Evolutionary conservation across 2,329 filamentous ascomycete species (phyloP), one percentile per base, ranked within the genome.

Genomic region (Fusarium palustre): DNA sequence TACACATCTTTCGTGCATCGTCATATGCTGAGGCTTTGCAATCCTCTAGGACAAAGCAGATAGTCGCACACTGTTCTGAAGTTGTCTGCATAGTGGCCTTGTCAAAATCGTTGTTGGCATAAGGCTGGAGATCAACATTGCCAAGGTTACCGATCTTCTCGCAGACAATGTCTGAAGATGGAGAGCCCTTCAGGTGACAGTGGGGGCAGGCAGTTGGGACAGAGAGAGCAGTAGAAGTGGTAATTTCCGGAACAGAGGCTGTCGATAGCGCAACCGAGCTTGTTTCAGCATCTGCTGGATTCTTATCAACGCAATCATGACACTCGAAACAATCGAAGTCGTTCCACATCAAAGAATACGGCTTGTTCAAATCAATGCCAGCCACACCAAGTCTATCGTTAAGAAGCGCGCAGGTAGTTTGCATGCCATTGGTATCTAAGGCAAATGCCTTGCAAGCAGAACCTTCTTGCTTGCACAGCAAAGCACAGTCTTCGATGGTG

Each of bases 311-410:
- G 1, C 63, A 66, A 5, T 55, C 61, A 0, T 49, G 38, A 16
- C 63, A 66, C 12, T 66, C 38, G 0, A 66, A 66, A 18, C 63
- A 66, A 20, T 65, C 61, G 0, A 33, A 46, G 1, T 66, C 63
- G 3, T 66, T 65, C 63, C 63, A 66, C 8, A 66, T 30, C 16
- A 66, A 1, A 5, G 60, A 55, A 0, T 28, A 0, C 2, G 20
- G 54, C 2, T 10, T 30, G 1, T 55, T 30, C 0, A 66, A 1
- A 10, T 55, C 28, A 2, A 65, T 65, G 0, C 63, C 63, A 31
- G 3, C 0, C 3, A 66, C 39, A 0, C 55, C 60, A 2, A 66
- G 10, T 24, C 34, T 64, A 4, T 55, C 28, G 1, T 3, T 2
- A 3, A 43, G 42, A 25, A 25, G 24, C 24, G 24, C 24, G 24